Percentiles rank a stretch among this genome's conserved stretches.
Conservation (phyloP, 2,329 filamentous ascomycete genomes). For the Sporothrix pseudoabietina region DNA sequence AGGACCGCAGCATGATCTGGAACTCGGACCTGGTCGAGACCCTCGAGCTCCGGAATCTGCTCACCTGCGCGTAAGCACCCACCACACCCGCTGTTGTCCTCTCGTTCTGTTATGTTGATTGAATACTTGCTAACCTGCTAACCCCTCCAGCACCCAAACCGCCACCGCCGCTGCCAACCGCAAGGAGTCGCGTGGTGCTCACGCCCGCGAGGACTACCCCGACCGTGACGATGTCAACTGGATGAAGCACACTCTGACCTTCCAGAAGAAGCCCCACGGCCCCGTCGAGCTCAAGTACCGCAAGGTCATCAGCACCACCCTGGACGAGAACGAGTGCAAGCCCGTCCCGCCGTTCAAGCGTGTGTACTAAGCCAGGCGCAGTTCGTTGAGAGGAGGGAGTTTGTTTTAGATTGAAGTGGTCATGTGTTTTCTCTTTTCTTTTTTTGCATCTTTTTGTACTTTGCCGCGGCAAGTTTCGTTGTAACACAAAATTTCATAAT, state of each 20-base stretch:
- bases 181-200: slow-evolving; percentile 95
- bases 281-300: slow-evolving; percentile 86
- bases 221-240: slow-evolving; percentile 94
- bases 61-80: slow-evolving; percentile 86
- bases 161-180: slow-evolving; percentile 86
- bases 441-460: not conserved
- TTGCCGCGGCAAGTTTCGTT: not conserved
- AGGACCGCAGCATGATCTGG: slow-evolving; percentile 99
- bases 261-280: slow-evolving; percentile 90
- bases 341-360: slow-evolving; percentile 95
- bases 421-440: not conserved
- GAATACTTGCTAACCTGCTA: slow-evolving; percentile 35
- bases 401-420: not conserved
- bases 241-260: slow-evolving; percentile 99
- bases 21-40: slow-evolving; percentile 97
- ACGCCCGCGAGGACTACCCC: slow-evolving; percentile 94
- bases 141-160: slow-evolving; percentile 73
- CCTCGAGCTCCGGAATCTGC: slow-evolving; percentile 88
- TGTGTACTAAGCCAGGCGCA: slow-evolving; percentile 72
- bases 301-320: slow-evolving; percentile 75
- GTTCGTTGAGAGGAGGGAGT: not conserved
- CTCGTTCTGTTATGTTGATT: not conserved
- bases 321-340: slow-evolving; percentile 97
- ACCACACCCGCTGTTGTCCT: not conserved
- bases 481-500: slow-evolving; percentile 25